phyloP scores from a whole-genome alignment of 495 filamentous ascomycete species.

The Cercophora samala region DNA sequence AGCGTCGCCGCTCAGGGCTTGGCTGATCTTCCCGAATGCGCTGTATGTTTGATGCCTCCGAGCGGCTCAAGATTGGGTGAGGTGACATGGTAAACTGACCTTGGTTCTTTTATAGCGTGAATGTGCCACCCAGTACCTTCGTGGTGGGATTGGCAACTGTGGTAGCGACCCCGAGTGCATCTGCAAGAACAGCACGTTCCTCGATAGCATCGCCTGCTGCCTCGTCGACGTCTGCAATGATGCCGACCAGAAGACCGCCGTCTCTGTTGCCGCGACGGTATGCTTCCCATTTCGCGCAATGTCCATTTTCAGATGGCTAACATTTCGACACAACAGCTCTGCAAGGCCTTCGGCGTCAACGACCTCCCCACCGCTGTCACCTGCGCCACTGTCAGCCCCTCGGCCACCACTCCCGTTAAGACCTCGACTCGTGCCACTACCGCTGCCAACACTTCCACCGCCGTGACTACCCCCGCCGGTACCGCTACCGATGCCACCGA shows the following conservation, averaged over 20 bases:
- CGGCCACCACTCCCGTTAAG: conserved; percentile 24
- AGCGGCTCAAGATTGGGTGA: background rate
- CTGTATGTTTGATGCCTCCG: conserved; percentile 37
- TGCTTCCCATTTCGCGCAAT: conserved; percentile 1
- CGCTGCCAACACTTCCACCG: conserved; percentile 23
- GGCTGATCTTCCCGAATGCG: conserved; percentile 52
- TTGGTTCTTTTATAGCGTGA: conserved; percentile 39
- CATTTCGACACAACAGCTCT: conserved; percentile 28
- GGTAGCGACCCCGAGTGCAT: conserved; percentile 62
- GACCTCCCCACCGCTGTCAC: conserved; percentile 34
- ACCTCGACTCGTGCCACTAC: conserved; percentile 21
- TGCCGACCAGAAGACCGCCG: conserved; percentile 50
- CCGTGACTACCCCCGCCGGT: conserved; percentile 19
- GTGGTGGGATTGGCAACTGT: conserved; percentile 51
- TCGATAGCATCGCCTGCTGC: conserved; percentile 65
- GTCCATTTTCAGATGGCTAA: background rate
- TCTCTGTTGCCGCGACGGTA: conserved; percentile 32
- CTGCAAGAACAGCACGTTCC: conserved; percentile 57
- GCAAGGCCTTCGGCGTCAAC: conserved; percentile 33
- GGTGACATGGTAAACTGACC: conserved; percentile 8
- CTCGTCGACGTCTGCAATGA: conserved; percentile 52
- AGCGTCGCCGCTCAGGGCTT: conserved; percentile 39
- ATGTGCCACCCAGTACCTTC: conserved; percentile 52
- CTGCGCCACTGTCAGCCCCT: conserved; percentile 32
- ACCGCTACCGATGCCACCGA: conserved; percentile 24